phyloP scores from a whole-genome alignment of 169 alveolate genomes.

The Eimeria zaria region DNA sequence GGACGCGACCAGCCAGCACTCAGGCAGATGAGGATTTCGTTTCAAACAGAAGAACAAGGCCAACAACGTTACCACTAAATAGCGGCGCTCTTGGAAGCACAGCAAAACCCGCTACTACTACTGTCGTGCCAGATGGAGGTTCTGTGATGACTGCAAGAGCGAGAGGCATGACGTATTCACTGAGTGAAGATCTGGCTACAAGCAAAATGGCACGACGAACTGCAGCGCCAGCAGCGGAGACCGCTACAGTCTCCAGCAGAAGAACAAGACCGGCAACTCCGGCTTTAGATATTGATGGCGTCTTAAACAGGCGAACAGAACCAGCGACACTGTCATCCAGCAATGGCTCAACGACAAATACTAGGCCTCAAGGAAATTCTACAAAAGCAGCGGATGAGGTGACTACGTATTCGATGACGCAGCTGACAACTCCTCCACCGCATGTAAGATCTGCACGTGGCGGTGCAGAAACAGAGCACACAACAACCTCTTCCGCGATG shows the following conservation, averaged over 20 bases:
- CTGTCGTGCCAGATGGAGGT: background rate
- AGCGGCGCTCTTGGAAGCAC: background rate
- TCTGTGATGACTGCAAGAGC: background rate
- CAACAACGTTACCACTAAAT: background rate
- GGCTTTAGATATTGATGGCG: background rate
- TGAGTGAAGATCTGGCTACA: background rate
- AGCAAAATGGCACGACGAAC: constrained; percentile 5
- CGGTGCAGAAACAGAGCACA: background rate
- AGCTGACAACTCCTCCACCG: constrained; percentile 1
- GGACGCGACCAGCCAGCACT: background rate
- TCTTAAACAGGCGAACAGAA: background rate
- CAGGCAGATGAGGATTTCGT: background rate
- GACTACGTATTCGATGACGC: background rate
- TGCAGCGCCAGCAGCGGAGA: background rate
- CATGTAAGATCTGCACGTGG: background rate
- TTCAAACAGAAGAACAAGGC: background rate
- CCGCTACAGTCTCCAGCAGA: background rate
- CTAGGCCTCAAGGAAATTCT: background rate
- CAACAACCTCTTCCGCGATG: background rate
- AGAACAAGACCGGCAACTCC: background rate
- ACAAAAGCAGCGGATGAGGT: background rate
- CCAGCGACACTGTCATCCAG: background rate
- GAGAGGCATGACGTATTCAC: background rate
- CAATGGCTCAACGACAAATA: background rate
- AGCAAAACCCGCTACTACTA: background rate